Evolutionary conservation across 1,284 basidiomycete species (phyloP).

Genomic region (Ustilago vetiveriae): DNA sequence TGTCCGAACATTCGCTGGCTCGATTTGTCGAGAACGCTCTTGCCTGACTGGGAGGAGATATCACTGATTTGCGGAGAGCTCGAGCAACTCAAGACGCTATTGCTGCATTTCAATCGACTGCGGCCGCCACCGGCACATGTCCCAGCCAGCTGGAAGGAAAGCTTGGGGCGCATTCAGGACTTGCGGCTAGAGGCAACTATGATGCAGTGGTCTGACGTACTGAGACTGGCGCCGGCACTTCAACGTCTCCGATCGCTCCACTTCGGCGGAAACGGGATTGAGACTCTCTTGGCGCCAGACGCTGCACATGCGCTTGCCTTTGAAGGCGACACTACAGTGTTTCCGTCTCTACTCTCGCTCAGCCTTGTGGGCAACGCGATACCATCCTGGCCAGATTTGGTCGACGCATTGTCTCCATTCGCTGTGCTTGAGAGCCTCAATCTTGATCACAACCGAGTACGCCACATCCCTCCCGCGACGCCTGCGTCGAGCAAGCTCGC

Average conservation of each 20-base stretch:
- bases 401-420: slow-evolving; percentile 70
- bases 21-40: slow-evolving; percentile 82
- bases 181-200: slow-evolving; percentile 80
- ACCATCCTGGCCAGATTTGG: slow-evolving; percentile 73
- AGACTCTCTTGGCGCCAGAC: neutral
- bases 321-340: too few species aligned
- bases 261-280: slow-evolving; percentile 79
- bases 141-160: slow-evolving; percentile 52
- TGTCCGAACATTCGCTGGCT: slow-evolving; percentile 80
- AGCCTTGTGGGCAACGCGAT: slow-evolving; percentile 81
- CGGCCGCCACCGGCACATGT: slow-evolving; percentile 51
- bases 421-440: slow-evolving; percentile 75
- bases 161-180: slow-evolving; percentile 74
- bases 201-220: slow-evolving; percentile 75
- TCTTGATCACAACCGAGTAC: slow-evolving; percentile 75
- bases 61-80: slow-evolving; percentile 76
- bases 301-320: too few species aligned
- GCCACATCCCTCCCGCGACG: slow-evolving; percentile 69
- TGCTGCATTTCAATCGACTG: slow-evolving; percentile 70
- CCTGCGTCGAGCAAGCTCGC: slow-evolving; percentile 61
- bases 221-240: slow-evolving; percentile 72
- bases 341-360: slow-evolving; percentile 71
- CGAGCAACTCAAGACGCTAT: slow-evolving; percentile 74
- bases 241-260: slow-evolving; percentile 76
- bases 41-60: slow-evolving; percentile 78